Evolutionary conservation across 2,329 filamentous ascomycete genomes (phyloP), one percentile per base, ranked within the genome.

Genomic region (Dactylellina drechsleri): DNA sequence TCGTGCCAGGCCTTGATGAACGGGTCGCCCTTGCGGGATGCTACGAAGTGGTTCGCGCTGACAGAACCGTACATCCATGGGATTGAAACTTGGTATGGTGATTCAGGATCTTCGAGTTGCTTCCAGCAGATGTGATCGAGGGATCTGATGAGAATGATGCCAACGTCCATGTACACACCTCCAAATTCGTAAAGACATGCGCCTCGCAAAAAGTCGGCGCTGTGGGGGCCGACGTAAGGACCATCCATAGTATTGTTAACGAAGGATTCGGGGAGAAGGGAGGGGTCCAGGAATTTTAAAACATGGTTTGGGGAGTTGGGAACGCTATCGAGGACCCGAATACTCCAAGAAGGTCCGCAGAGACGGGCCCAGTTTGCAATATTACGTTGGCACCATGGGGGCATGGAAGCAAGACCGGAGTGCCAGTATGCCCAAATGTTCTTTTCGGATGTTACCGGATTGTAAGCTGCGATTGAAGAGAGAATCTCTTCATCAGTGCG

Each of bases 401-500:
- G 83, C 80, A 84, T 83, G 6, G 71, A 66, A 2, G 78, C 36
- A 28, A 81, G 79, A 2, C 83, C 83, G 1, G 80, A 64, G 73
- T 84, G 79, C 83, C 83, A 84, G 76, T 81, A 84, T 3, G 82
- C 82, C 83, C 83, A 84, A 1, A 84, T 78, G 57, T 84, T 84
- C 78, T 82, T 83, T 60, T 84, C 83, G 0, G 81, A 82, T 10
- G 79, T 81, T 47, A 82, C 62, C n/a, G 82, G 80, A 1, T 77
- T 78, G 52, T 80, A 81, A 0, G 76, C 62, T 7, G 74, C 64
- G 0, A 83, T 79, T 2, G 79, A 77, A 0, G 76, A n/a, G 2
- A 80, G n/a, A 15, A 83, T 82, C 0, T 82, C 79, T 0, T 76
- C 65, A 43, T 82, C 81, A 10, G 79, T 71, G 6, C 81, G 80